phyloP scores from a whole-genome alignment of 805 yeast genomes.

The Metschnikowia colocasiae region DNA sequence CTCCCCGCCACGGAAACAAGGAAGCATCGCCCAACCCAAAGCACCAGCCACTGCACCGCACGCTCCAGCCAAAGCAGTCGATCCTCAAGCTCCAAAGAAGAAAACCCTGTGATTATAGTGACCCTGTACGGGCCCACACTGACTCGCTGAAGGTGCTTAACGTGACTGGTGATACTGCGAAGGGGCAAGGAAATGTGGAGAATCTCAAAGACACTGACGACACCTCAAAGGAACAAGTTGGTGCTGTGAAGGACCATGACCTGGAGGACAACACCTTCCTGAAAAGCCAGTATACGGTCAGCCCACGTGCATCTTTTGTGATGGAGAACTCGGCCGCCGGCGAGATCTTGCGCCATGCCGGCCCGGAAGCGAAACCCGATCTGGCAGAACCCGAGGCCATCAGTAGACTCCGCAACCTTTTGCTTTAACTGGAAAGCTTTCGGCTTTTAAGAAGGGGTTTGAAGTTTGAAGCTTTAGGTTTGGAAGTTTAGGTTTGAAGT shows the following conservation, averaged over 20 bases:
- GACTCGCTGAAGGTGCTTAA: too few relatives aligned
- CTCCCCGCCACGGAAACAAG: not conserved
- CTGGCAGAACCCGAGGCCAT: not conserved
- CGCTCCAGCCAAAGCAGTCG: conserved; percentile 38
- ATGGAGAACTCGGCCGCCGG: conserved; percentile 10
- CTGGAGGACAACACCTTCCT: not conserved
- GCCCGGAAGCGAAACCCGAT: not conserved
- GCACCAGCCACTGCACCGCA: conserved; percentile 41
- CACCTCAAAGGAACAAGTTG: not conserved
- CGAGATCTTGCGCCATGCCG: conserved; percentile 4
- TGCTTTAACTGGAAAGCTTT: not conserved
- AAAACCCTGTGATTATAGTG: not conserved
- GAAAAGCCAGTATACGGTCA: conserved; percentile 10
- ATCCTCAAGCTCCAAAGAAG: conserved; percentile 27
- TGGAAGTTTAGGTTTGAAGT: too few relatives aligned
- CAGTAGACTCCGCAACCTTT: not conserved
- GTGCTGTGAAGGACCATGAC: not conserved
- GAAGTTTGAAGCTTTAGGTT: too few relatives aligned
- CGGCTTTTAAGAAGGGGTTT: too few relatives aligned
- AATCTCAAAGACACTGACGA: not conserved
- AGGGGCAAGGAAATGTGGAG: too few relatives aligned
- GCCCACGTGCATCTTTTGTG: conserved; percentile 17
- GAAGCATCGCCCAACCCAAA: conserved; percentile 18
- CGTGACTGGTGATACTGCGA: too few relatives aligned
- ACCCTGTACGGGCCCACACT: not conserved